Evolutionary conservation across 1,284 basidiomycete species (phyloP), one percentile per base, ranked within the genome.

Genomic region (Tremellales sp.): DNA sequence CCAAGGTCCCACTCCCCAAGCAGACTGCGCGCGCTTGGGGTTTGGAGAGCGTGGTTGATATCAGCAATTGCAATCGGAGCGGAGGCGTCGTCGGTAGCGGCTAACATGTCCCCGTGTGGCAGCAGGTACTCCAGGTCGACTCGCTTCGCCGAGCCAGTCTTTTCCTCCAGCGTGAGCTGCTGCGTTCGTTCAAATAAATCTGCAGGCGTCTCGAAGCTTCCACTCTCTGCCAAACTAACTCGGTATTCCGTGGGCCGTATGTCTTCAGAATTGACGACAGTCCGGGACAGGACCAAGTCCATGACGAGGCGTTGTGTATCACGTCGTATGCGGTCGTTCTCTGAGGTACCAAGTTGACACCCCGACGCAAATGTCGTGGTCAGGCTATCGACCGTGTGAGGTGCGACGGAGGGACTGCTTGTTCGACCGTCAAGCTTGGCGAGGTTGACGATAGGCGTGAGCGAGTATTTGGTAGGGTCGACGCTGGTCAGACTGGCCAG

Each of bases 1-100:
- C 61, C 60, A 2, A 62, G 2, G 3, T 33, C 51, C 68, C 68
- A 70, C 27, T 68, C 64, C 3, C 35, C 43, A 21, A 70, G 41
- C 22, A 68, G 39, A 22, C 17, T 5, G 12, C 39, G 39, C 15
- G 23, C 15, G 6, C 12, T 21, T 15, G 39, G 10, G 29, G 10
- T 8, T 33, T 33, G 29, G 8, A 33, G n/a, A 33, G 29, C 29
- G 29, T n/a, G n/a, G n/a, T n/a, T n/a, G n/a, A n/a, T n/a, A n/a
- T n/a, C n/a, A n/a, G n/a, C n/a, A n/a, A n/a, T n/a, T n/a, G n/a
- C n/a, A n/a, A n/a, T n/a, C n/a, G n/a, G n/a, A n/a, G n/a, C n/a
- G n/a, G n/a, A n/a, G n/a, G n/a, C n/a, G n/a, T n/a, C n/a, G 13
- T 12, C 40, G 29, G n/a, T 33, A 33, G 29, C 40, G 21, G 29